Conservation (phyloP, 164 flowering plant species). For the Akebia trifoliata region DNA sequence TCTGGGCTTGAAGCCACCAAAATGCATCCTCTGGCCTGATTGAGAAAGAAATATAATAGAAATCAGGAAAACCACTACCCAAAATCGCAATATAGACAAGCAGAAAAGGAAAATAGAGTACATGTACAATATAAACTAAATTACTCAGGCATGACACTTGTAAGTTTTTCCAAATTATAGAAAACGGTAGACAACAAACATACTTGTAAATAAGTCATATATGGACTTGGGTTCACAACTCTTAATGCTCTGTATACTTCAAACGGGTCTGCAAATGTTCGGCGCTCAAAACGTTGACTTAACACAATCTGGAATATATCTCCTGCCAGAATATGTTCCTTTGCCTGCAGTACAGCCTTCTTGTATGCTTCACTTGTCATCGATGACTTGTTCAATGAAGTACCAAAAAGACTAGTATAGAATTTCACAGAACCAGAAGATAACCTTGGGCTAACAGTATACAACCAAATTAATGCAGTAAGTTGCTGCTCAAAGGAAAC, state of each 20-base stretch:
- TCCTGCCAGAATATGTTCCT: too few species aligned
- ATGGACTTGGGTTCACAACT: conserved; percentile 92
- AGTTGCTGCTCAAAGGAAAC: not conserved
- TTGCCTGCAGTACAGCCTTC: conserved; percentile 66
- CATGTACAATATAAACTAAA: not conserved
- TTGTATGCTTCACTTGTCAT: conserved; percentile 74
- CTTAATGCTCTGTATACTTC: too few species aligned
- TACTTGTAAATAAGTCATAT: conserved; percentile 83
- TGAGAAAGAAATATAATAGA: conserved; percentile 4
- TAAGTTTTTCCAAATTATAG: not conserved
- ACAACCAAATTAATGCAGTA: conserved; percentile 6
- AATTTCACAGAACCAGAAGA: conserved; percentile 60
- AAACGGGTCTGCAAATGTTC: too few species aligned
- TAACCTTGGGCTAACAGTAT: conserved; percentile 63
- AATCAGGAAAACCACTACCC: not conserved
- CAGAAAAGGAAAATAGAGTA: not conserved
- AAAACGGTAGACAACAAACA: conserved; percentile 1
- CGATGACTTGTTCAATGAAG: conserved; percentile 48
- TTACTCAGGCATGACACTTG: not conserved
- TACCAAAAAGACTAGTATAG: conserved; percentile 53
- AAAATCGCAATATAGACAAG: not conserved
- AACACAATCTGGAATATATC: too few species aligned
- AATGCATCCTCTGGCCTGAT: conserved; percentile 92
- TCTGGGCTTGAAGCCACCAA: conserved; percentile 96
- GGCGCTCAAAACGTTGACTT: too few species aligned